Conservation (phyloP, 192 early-diverging fungal species). For the Linnemannia zychae region DNA sequence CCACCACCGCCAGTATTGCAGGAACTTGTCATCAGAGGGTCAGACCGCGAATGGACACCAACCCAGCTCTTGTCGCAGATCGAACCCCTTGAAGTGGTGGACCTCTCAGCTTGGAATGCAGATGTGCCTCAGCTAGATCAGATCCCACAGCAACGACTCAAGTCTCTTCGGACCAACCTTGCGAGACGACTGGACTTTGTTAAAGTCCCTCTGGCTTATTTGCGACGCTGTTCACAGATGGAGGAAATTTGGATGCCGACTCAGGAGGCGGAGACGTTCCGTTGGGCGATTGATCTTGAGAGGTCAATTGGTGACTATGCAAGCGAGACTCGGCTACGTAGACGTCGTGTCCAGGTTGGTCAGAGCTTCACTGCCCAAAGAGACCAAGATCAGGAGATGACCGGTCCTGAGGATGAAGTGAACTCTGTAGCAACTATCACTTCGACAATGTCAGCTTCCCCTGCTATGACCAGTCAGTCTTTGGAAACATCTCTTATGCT, state of each 20-base stretch:
- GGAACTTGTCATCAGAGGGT: conserved; percentile 29
- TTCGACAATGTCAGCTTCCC: too few species aligned
- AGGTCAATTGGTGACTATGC: conserved; percentile 17
- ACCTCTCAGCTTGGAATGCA: conserved; percentile 39
- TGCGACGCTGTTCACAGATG: conserved; percentile 7
- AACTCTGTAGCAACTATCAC: neutral
- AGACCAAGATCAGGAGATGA: neutral
- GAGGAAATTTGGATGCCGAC: conserved; percentile 36
- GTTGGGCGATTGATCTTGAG: conserved; percentile 30
- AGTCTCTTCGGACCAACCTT: conserved; percentile 24
- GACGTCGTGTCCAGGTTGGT: neutral
- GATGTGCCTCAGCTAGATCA: conserved; percentile 22
- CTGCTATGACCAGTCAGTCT: neutral
- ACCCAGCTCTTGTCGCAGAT: conserved; percentile 11
- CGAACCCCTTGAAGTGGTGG: conserved; percentile 25
- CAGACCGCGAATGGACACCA: conserved; percentile 19
- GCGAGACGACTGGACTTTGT: conserved; percentile 15
- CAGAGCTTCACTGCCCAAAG: neutral
- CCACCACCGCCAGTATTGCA: conserved; percentile 15
- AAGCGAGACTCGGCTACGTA: conserved; percentile 6
- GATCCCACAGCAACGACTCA: conserved; percentile 20
- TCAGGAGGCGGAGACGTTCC: conserved; percentile 14
- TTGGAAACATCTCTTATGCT: neutral
- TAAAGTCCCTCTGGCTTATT: neutral
- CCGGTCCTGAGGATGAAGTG: neutral